Base-by-base conservation (phyloP, 2,329 filamentous ascomycete genomes). In the Fusarium chlamydosporum region DNA sequence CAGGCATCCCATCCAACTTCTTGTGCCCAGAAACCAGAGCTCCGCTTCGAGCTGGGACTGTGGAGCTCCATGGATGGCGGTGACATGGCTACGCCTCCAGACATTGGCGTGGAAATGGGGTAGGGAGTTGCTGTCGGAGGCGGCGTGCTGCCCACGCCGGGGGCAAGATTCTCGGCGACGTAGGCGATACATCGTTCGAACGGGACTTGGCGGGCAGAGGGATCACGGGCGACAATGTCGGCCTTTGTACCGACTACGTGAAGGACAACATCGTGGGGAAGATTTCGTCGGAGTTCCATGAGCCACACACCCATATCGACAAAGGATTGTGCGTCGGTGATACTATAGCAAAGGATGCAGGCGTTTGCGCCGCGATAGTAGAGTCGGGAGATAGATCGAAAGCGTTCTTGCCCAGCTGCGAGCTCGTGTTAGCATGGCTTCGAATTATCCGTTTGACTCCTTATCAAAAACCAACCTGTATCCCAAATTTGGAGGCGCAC, bases 401-500 rank as follows among this genome's bases (percentile, higher is more conserved):
- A 99, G 58, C 95, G 89, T 82, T 99, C 95, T 77, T 99, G 95
- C 65, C 95, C 95, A 59, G 95, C 89, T 84, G 77, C 57, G 7
- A 41, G 15, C 7, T 26, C 2, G 15, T 5, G 54, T 74, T 34
- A 74, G 64, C 40, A 48, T 56, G 33, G 7, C 7, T 29, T 9
- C 6, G 12, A 34, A 12, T 18, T n/a, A 20, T 23, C n/a, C 29
- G 5, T 16, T 48, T 9, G 26, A 18, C 29, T 52, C 18, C 4
- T 51, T 45, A 33, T 46, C 38, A 57, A 40, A 23, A 34, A 67
- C 66, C 35, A 53, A 88, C 86, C 93, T 34, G 94, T 97, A 77
- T 97, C 94, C 94, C 94, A 97, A 72, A 97, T 96, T 77, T 97
- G 94, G 37, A 97, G 84, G n/a, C 94, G 89, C 35, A 97, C 93